Evolutionary conservation across 768 basidiomycete species (phyloP), one percentile per base, ranked within the genome.

Genomic region (Leccinum sublutescens): DNA sequence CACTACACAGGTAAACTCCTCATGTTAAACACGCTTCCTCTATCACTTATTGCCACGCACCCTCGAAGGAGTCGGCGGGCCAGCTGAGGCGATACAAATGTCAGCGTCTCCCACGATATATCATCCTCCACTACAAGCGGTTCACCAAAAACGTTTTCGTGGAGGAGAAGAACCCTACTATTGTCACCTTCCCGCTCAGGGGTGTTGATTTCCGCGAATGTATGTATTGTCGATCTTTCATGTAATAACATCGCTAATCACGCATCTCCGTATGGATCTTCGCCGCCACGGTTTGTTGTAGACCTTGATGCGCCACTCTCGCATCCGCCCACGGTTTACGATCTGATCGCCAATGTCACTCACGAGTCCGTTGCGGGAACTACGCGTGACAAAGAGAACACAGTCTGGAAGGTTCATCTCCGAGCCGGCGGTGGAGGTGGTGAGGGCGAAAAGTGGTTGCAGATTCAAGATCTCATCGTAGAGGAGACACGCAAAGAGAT

Each of bases 91-190:
- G 95, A 57, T 98, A 89, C 76, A 95, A 98, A 73, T 88, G 95
- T 66, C 91, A 91, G 66, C 80, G 82, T 38, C 78, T 99, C 60
- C 97, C 97, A 40, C 91, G 82, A 52, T 98, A 97, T 71, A 87
- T 99, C 68, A 90, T 98, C 67, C 78, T 98, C 19, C 92, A 96
- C 72, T 95, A 89, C 81, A 98, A 95, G 73, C 86, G 97, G 40
- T 99, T 98, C 76, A 95, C 93, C 23, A 97, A 92, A 73, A 99
- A 98, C 72, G 81, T 81, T 54, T 98, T 98, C 67, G 95, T 98
- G 6, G 96, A 98, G 74, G 97, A 99, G 74, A 97, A 97, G 76
- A 99, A 99, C 68, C 96, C 96, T 8, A 99, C 97, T 1, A 95
- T 99, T 61, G 91, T 99, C 65, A 99, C 96, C 70, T 99, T 97